Percentiles rank a stretch among this genome's conserved stretches.
phyloP scores from a whole-genome alignment of 106 monocot genomes.

The Dendrobium officinale region DNA sequence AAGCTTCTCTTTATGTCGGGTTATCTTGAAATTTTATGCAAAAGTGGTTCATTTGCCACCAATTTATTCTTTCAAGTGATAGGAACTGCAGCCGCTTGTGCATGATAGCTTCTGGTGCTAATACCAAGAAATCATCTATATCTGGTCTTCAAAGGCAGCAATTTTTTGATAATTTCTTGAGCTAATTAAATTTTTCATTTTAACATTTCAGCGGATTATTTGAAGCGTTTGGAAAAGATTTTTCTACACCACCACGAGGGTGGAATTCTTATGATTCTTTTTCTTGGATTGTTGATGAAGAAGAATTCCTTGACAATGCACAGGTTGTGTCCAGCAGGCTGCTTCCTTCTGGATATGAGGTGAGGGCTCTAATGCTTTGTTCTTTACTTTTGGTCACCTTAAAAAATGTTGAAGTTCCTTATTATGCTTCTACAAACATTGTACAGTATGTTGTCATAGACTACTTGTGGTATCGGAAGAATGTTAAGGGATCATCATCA shows the following conservation, averaged over 20 bases:
- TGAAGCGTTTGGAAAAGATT: constrained; percentile 16
- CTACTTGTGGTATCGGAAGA: constrained; percentile 86
- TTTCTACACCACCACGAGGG: constrained; percentile 60
- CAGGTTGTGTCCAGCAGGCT: constrained; percentile 53
- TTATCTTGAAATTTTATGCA: not conserved
- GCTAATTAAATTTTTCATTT: too few relatives aligned
- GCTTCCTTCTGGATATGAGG: constrained; percentile 70
- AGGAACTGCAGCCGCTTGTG: not conserved
- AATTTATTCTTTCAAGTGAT: not conserved
- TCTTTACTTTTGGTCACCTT: not conserved
- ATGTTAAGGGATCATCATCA: constrained; percentile 25
- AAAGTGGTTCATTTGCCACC: not conserved
- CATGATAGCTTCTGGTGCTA: not conserved
- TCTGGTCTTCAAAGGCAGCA: not conserved
- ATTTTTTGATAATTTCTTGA: not conserved
- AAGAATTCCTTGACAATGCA: constrained; percentile 68
- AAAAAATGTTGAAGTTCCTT: not conserved
- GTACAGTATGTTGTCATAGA: constrained; percentile 86
- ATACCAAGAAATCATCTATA: not conserved
- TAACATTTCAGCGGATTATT: constrained; percentile 19
- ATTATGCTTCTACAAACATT: not conserved
- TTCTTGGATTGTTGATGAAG: constrained; percentile 74
- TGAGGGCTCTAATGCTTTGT: constrained; percentile 8
- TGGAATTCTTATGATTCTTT: constrained; percentile 99
- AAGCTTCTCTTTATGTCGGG: too few relatives aligned